Evolutionary conservation across 1,284 basidiomycete genomes (phyloP), one percentile per base, ranked within the genome.

Genomic region (Rhodotorula sp.): DNA sequence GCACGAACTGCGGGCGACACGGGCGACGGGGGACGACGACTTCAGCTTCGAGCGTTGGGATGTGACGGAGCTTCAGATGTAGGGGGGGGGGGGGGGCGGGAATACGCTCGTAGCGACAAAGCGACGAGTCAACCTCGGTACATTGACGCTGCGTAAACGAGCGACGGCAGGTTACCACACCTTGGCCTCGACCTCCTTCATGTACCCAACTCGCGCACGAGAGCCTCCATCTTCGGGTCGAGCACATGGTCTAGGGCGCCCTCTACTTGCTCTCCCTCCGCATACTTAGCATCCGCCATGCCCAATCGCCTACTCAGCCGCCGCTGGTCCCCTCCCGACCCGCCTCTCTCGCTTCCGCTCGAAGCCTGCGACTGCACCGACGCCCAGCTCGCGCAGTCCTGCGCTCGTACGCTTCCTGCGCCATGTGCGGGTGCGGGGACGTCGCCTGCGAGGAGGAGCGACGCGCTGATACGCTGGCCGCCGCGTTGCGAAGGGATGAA

Each of bases 181-280:
- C 10, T n/a, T 6, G 24, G 10, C 22, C 20, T 6, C 13, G 11
- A 6, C 24, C 26, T 4, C 8, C 1, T 10, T 53, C 48, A 68
- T 11, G 64, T 58, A 2, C 67, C 67, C 1, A 68, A n/a, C 40
- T 68, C 58, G 1, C 28, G 10, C 37, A 64, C 31, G 2, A 68
- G 48, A 47, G 63, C 62, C n/a, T 56, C 28, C 59, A 68, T 57
- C 48, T 62, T 22, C 28, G 48, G 48, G 6, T 68, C 67, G 46
- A 51, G 26, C 64, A 68, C 62, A 64, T 64, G 30, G 28, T 26
- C 50, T n/a, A 11, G 24, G n/a, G 28, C 20, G 20, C 11, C n/a
- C 40, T 18, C 40, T 13, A 18, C 40, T 18, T 18, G 40, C 40
- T 44, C 40, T 40, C 55, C 62, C 52, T 68, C 67, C 34, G 5